Evolutionary conservation across 2,329 filamentous ascomycete genomes (phyloP), one percentile per base, ranked within the genome.

Genomic region (Apiospora hydei): DNA sequence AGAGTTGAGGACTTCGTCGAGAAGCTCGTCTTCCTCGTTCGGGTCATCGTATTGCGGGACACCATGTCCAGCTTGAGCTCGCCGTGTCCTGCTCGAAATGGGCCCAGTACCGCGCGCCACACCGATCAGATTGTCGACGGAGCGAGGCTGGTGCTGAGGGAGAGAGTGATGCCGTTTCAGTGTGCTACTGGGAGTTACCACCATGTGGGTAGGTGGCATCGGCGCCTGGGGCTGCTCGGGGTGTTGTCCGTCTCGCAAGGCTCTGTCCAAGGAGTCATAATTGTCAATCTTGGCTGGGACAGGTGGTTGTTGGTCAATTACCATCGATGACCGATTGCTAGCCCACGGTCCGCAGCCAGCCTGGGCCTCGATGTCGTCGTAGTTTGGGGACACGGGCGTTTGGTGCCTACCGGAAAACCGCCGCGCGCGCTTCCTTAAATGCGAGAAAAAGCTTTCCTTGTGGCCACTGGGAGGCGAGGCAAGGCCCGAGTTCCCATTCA

Each of bases 361-460:
- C 79, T 96, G 95, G n/a, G 95, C 93, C 82, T 98, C 96, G 70
- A 97, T 86, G 79, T 98, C 96, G 77, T 98, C 95, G 71, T 92
- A 91, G 61, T 88, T 90, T 11, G 94, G 93, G 24, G 94, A 94
- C 72, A 93, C 90, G 10, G 94, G 92, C 18, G 91, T 92, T 80
- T 96, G 94, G 79, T 98, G 95, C 72, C 96, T 92, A 67, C 96
- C 96, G 38, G 96, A 99, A 73, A 99, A 92, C 76, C 96, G 90
- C 77, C 96, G 90, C 41, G 97, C 96, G 69, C 96, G 92, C 83
- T 99, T 99, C 71, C 96, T 90, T 10, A 99, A 88, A 81, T 99
- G 96, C 0, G 96, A 98, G 84, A 99, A 99, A 86, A 99, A 99
- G 82, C 96, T 94, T 82, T 99, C 96, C 80, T 97, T 97, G 71